Evolutionary conservation across 108 stramenopile genomes (phyloP).

Genomic region (Pseudonitzschia delicatissima): DNA sequence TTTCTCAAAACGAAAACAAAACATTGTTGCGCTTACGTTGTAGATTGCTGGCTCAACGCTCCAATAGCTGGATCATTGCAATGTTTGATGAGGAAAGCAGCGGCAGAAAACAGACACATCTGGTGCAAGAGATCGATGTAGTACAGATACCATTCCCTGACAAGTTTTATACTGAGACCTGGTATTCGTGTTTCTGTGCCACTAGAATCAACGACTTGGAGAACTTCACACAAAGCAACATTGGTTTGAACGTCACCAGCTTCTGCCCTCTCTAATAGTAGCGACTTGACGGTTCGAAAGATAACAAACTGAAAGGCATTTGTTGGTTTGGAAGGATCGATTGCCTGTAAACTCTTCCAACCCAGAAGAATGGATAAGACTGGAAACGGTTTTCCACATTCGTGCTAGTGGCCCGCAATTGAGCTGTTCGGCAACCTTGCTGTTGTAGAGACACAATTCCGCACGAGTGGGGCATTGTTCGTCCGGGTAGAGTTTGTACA

Average conservation of each 20-base stretch:
- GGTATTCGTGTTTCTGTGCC: conserved; percentile 51
- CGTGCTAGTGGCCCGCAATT: conserved; percentile 50
- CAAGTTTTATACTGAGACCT: conserved; percentile 49
- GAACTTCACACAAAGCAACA: conserved; percentile 77
- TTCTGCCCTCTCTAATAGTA: conserved; percentile 73
- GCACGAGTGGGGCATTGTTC: conserved; percentile 43
- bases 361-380: conserved; percentile 54
- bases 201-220: conserved; percentile 58
- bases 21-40: conserved; percentile 44
- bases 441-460: conserved; percentile 72
- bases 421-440: conserved; percentile 54
- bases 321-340: conserved; percentile 12
- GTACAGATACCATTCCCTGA: conserved; percentile 85
- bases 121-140: conserved; percentile 83
- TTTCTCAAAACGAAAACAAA: no score
- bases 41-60: conserved; percentile 80
- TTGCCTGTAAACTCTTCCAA: conserved; percentile 38
- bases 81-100: conserved; percentile 61
- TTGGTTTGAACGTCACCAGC: conserved; percentile 87
- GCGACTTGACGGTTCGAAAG: conserved; percentile 52
- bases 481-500: conserved; percentile 59
- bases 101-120: conserved; percentile 81
- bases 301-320: conserved; percentile 68
- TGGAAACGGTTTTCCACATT: conserved; percentile 75
- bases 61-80: conserved; percentile 71